These are phyloP conservation scores for Elongisporangium anandrum DNA, from an alignment of 352 stramenopile species.

Conservation along the genomic window DNA sequence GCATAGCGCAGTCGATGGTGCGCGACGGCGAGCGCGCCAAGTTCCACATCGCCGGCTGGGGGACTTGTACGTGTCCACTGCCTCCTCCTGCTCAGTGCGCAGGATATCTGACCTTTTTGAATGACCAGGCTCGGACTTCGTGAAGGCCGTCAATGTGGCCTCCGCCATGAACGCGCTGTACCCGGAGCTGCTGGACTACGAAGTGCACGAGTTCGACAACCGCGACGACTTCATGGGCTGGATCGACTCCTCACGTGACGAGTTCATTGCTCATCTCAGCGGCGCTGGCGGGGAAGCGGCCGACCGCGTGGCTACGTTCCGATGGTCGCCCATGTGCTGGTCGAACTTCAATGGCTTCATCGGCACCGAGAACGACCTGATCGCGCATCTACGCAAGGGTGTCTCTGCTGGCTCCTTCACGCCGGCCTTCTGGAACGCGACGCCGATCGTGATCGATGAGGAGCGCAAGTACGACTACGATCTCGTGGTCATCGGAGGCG, in stretches of 20 bases:
- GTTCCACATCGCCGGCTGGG: constrained; percentile 78
- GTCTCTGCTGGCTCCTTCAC: constrained; percentile 14
- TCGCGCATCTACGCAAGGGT: constrained; percentile 54
- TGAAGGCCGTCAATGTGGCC: constrained; percentile 56
- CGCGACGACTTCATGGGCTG: constrained; percentile 57
- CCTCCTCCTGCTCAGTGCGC: background rate
- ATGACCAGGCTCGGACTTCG: constrained; percentile 35
- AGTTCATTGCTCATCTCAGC: constrained; percentile 35
- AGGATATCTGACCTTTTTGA: background rate
- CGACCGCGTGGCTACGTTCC: constrained; percentile 22
- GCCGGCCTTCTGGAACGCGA: background rate
- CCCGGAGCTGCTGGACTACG: constrained; percentile 34
- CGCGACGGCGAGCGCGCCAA: constrained; percentile 11
- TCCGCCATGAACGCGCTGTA: constrained; percentile 66
- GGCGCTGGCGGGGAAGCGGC: background rate
- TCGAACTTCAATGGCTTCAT: constrained; percentile 52
- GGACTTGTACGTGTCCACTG: constrained; percentile 29
- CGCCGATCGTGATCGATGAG: constrained; percentile 17
- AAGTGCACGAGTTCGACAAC: constrained; percentile 48
- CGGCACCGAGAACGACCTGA: constrained; percentile 62
- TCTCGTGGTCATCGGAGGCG: constrained; percentile 78
- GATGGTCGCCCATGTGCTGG: constrained; percentile 69
- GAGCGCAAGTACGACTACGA: constrained; percentile 72
- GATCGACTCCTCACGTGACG: constrained; percentile 27
- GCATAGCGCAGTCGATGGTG: constrained; percentile 36